These are phyloP conservation scores for Mortierella sp. DNA, from an alignment of 371 early-diverging fungal species.

Conservation along the genomic window DNA sequence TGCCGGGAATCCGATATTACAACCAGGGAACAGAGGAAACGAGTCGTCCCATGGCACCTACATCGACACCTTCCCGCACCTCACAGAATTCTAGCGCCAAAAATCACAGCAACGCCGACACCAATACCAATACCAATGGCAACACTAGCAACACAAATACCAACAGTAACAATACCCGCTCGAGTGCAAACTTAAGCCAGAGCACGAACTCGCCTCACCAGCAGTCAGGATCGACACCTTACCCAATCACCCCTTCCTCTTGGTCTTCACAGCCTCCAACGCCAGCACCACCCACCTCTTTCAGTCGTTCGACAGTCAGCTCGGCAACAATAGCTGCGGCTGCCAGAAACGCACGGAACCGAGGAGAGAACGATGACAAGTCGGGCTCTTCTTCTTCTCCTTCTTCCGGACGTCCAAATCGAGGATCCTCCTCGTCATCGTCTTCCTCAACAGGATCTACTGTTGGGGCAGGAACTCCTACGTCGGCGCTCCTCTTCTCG, in stretches of 20 bases:
- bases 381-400: conserved; percentile 19
- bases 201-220: neutral
- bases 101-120: neutral
- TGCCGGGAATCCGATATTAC: conserved; percentile 20
- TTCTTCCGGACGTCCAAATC: conserved; percentile 15
- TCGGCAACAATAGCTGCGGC: conserved; percentile 13
- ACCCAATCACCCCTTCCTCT: neutral
- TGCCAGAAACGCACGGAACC: conserved; percentile 3
- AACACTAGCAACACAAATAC: neutral
- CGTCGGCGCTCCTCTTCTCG: conserved; percentile 29
- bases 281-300: neutral
- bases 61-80: neutral
- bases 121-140: neutral
- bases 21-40: conserved; percentile 44
- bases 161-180: neutral
- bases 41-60: conserved; percentile 17
- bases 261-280: conserved; percentile 1
- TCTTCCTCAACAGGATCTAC: neutral
- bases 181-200: neutral
- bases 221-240: neutral
- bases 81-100: neutral
- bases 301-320: neutral
- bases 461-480: conserved; percentile 30
- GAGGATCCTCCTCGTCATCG: conserved; percentile 8
- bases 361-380: neutral